phyloP scores from a whole-genome alignment of 495 filamentous ascomycete species.

The Parathielavia hyrcaniae region DNA sequence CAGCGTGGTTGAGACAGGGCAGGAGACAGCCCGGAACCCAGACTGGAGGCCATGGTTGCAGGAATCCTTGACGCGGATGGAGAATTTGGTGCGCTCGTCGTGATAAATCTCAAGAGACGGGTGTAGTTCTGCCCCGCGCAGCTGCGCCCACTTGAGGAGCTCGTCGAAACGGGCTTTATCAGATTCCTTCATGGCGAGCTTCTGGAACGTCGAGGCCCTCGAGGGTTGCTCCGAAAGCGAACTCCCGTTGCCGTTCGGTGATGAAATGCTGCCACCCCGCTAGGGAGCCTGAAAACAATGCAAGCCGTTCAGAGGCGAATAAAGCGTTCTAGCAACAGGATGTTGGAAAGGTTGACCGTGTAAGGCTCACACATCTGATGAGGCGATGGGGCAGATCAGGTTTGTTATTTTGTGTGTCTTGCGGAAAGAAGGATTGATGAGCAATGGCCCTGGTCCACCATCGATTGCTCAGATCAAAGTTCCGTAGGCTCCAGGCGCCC shows the following conservation, averaged over 20 bases:
- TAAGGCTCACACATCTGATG: too few relatives aligned
- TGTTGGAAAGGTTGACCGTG: too few relatives aligned
- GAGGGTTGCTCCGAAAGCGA: not conserved
- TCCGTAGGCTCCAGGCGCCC: not conserved
- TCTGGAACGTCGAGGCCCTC: not conserved
- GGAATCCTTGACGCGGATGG: slow-evolving; percentile 38
- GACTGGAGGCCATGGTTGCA: slow-evolving; percentile 13
- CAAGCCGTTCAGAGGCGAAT: too few relatives aligned
- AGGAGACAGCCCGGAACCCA: slow-evolving; percentile 35
- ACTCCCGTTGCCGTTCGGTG: too few relatives aligned
- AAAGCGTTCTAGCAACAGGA: too few relatives aligned
- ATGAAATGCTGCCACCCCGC: too few relatives aligned
- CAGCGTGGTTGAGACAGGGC: slow-evolving; percentile 37
- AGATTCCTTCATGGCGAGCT: slow-evolving; percentile 21
- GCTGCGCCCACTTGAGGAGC: slow-evolving; percentile 34
- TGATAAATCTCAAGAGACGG: slow-evolving; percentile 41
- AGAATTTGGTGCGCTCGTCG: slow-evolving; percentile 39
- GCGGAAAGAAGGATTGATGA: too few relatives aligned
- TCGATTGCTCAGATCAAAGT: not conserved
- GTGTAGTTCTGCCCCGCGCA: slow-evolving; percentile 36
- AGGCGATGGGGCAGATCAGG: too few relatives aligned
- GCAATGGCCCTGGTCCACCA: too few relatives aligned
- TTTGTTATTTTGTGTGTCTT: not conserved
- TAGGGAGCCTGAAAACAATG: too few relatives aligned
- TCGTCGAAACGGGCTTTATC: slow-evolving; percentile 20